Percentiles rank a stretch among this genome's conserved stretches.
Evolutionary conservation across 2,329 filamentous ascomycete genomes (phyloP).

Genomic region (Pestalotiopsis sp.): DNA sequence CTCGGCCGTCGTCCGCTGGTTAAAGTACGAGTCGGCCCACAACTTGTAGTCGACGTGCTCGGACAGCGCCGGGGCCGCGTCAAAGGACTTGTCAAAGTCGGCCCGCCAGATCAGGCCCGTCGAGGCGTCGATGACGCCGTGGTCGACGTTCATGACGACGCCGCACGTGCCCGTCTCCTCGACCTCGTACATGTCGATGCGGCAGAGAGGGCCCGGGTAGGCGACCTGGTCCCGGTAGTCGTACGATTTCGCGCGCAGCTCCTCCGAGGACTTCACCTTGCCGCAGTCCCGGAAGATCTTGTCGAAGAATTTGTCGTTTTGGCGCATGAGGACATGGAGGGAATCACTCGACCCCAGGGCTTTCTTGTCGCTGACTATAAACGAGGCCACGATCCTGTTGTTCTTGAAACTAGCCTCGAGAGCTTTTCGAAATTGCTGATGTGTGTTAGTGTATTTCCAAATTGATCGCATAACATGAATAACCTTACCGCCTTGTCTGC

Average conservation of each 20-base stretch:
- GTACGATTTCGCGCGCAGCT: slow-evolving; percentile 1
- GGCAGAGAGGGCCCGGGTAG: slow-evolving; percentile 3
- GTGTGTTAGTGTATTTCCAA: not conserved
- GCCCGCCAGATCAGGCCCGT: not conserved
- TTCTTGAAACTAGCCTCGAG: slow-evolving; percentile 2
- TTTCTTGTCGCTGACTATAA: slow-evolving; percentile 2
- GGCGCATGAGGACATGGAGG: slow-evolving; percentile 8
- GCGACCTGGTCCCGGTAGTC: slow-evolving; percentile 1
- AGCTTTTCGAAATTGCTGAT: slow-evolving; percentile 6
- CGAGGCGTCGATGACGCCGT: slow-evolving; percentile 9
- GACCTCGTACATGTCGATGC: slow-evolving; percentile 5
- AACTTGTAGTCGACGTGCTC: slow-evolving; percentile 20
- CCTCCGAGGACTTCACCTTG: not conserved
- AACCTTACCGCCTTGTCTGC: slow-evolving; percentile 5
- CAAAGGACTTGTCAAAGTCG: slow-evolving; percentile 4
- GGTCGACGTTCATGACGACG: slow-evolving; percentile 9
- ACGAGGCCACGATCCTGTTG: slow-evolving; percentile 4
- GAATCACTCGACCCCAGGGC: not conserved
- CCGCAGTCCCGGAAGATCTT: slow-evolving; percentile 2
- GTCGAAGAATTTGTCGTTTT: slow-evolving; percentile 11
- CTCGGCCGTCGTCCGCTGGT: slow-evolving; percentile 12
- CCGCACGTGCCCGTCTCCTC: slow-evolving; percentile 6
- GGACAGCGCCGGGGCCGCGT: slow-evolving; percentile 9
- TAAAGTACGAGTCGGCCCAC: slow-evolving; percentile 22
- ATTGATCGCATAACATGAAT: not conserved